Evolutionary conservation across 371 early-diverging fungal genomes (phyloP).

Genomic region (Batkoa obscura): DNA sequence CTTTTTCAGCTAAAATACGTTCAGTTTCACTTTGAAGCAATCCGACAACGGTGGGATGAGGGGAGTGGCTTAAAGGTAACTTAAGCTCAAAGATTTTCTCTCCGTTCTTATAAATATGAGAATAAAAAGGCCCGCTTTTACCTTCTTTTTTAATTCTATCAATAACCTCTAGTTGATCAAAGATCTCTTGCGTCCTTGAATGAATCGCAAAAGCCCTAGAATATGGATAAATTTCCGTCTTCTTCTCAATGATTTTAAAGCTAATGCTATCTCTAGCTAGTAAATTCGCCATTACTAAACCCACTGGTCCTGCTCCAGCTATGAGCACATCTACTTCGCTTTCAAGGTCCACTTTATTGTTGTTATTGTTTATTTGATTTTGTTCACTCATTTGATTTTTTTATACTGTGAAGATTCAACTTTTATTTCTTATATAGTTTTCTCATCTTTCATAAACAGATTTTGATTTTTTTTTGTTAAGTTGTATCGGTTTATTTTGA

Average conservation of each 20-base stretch:
- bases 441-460: no score
- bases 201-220: conserved; percentile 1
- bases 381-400: no score
- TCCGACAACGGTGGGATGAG: neutral
- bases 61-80: neutral
- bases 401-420: no score
- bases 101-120: neutral
- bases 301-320: conserved; percentile 14
- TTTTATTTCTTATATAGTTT: no score
- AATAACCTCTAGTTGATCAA: neutral
- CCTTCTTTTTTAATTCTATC: neutral
- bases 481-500: no score
- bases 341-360: no score
- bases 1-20: conserved; percentile 2
- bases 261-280: neutral
- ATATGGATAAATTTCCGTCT: neutral
- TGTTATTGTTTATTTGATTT: no score
- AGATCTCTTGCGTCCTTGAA: neutral
- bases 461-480: no score
- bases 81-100: neutral
- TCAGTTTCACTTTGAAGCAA: neutral
- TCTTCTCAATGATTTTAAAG: neutral
- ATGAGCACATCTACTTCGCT: no score
- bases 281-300: conserved; percentile 10
- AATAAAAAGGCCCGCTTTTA: neutral